Evolutionary conservation across 805 yeast genomes (phyloP).

Genomic region (Nakazawaea anatomiae): DNA sequence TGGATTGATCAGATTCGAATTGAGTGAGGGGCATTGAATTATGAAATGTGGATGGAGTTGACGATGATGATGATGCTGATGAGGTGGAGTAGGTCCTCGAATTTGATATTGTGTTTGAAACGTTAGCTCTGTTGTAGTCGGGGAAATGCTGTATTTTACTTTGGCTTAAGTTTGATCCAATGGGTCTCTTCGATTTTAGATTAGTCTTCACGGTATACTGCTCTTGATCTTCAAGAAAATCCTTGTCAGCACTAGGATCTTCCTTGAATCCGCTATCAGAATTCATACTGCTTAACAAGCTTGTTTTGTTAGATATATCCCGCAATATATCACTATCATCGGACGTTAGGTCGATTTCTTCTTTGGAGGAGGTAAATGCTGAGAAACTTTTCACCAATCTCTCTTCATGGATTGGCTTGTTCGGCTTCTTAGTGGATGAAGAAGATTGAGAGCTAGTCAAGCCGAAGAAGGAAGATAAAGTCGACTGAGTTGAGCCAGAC

Average conservation of each 20-base stretch:
- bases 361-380: not conserved
- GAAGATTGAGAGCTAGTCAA: not conserved
- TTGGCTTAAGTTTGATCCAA: not conserved
- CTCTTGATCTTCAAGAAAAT: not conserved
- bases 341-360: constrained; percentile 1
- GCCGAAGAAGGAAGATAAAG: not conserved
- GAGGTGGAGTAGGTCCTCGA: not conserved
- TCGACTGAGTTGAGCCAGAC: not conserved
- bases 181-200: constrained; percentile 6
- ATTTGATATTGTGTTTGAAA: not conserved
- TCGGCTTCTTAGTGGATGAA: not conserved
- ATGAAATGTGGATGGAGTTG: too few species aligned
- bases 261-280: not conserved
- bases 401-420: not conserved
- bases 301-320: constrained; percentile 4
- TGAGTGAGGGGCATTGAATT: too few species aligned
- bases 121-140: not conserved
- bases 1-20: not conserved
- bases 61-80: not conserved
- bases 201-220: not conserved
- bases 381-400: not conserved
- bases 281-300: not conserved
- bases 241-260: not conserved
- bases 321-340: constrained; percentile 6
- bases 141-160: not conserved